These are phyloP conservation scores for Barbarea vulgaris DNA, from an alignment of 345 rosid genomes.

Conservation along the genomic window DNA sequence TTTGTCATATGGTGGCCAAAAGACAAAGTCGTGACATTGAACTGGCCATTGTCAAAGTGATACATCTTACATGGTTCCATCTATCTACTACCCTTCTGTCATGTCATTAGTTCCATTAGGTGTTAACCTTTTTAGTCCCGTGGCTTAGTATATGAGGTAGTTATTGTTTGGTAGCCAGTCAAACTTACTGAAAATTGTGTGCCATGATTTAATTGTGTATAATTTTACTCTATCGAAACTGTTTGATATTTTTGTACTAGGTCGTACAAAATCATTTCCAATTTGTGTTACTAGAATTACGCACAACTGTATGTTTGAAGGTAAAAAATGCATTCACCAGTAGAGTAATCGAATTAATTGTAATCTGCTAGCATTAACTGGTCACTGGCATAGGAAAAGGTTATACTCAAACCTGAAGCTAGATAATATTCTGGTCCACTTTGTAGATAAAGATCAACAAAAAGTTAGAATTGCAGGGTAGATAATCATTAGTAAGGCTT, in stretches of 20 bases:
- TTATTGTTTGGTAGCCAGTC: background rate
- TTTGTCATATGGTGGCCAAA: conserved; percentile 22
- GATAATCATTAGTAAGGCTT: background rate
- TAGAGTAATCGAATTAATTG: background rate
- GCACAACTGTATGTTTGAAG: conserved; percentile 3
- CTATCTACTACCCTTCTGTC: conserved; percentile 11
- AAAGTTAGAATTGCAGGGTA: conserved; percentile 4
- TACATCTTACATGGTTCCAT: conserved; percentile 11
- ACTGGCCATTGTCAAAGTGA: background rate
- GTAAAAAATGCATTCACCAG: background rate
- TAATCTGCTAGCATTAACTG: background rate
- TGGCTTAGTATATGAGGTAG: background rate
- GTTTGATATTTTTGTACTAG: background rate
- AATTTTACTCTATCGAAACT: background rate
- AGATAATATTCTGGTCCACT: conserved; percentile 19
- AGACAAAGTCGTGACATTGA: background rate
- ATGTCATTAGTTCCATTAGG: conserved; percentile 7
- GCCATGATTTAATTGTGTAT: background rate
- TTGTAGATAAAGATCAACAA: background rate
- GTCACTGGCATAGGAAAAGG: conserved; percentile 1
- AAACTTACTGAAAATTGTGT: conserved; percentile 15
- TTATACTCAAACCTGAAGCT: conserved; percentile 26
- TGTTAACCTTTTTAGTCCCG: background rate
- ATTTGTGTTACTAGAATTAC: conserved; percentile 17
- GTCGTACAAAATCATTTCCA: background rate